Base-by-base conservation (phyloP, 495 filamentous ascomycete species). In the Copromyces sp. region DNA sequence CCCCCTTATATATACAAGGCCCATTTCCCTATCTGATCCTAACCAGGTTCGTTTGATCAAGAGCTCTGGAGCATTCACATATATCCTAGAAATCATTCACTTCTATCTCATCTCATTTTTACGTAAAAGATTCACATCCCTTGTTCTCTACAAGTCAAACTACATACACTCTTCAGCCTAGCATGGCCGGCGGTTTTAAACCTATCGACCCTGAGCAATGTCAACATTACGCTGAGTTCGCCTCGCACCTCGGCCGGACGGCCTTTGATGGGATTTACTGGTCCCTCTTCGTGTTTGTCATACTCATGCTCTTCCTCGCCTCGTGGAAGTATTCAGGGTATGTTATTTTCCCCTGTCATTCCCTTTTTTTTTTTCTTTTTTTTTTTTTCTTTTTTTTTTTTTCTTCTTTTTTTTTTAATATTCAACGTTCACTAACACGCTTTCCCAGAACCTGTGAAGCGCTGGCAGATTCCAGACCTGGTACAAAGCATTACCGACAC, bases 211-310 rank as follows among this genome's bases (percentile, higher is more conserved):
- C 77, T 7, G 72, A 47, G 42, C 75, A 76, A 68, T 87, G 85
- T 71, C 59, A 70, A 20, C 79, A 84, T 74, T 86, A 87, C 71
- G 84, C 85, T 12, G 76, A 77, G 65, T 85, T 86, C 73, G 81
- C 83, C 16, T 71, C 80, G 3, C 73, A 80, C 68, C 77, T 87
- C 12, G 75, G 75, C 44, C 77, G 84, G 68, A 24, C 39, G 39
- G 76, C 82, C n/a, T 84, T 84, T 47, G 82, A 85, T 70, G 74
- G 76, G 29, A 80, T 85, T 53, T 87, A 85, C 76, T 86, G 84
- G 84, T 59, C 80, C 16, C 77, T 86, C 2, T 87, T 86, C 69
- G 73, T 78, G 24, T 29, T 77, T 0, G 81, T 84, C 45, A 77
- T 86, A 29, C 0, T 78, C 7, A 77, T 83, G 53, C 74, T 86